A percentile compares a stretch with the other conserved stretches of the same genome.
Conservation (phyloP, 192 early-diverging fungal genomes). For the Spinellus fusiger region DNA sequence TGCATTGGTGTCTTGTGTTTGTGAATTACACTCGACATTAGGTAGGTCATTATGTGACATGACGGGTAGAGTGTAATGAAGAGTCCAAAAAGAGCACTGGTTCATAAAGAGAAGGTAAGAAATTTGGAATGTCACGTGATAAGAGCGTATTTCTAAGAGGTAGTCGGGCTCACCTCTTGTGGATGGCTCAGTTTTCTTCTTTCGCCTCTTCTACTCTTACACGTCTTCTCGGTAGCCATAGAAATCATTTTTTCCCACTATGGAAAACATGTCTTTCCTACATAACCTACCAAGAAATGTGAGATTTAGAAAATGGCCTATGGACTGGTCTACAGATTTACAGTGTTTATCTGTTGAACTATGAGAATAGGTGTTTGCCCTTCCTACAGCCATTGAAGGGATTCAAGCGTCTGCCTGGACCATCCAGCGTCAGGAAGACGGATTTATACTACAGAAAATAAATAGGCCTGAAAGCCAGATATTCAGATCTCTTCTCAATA, state of each 20-base stretch:
- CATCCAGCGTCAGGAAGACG: constrained; percentile 50
- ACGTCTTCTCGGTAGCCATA: no score
- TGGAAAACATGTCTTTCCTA: neutral
- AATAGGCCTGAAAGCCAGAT: constrained; percentile 52
- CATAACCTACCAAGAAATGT: neutral
- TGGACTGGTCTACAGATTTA: neutral
- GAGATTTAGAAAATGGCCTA: no score
- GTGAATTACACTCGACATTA: no score
- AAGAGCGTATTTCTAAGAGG: neutral
- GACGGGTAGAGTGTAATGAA: no score
- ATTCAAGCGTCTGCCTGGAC: constrained; percentile 61
- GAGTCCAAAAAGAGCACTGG: constrained; percentile 4
- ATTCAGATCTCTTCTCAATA: constrained; percentile 69
- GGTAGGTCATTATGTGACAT: no score
- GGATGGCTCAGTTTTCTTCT: neutral
- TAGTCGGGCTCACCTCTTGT: neutral
- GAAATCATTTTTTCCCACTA: no score
- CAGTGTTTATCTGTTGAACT: neutral
- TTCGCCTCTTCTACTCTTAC: neutral
- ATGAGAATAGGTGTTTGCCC: constrained; percentile 33
- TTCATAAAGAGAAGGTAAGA: no score
- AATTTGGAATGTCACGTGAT: neutral
- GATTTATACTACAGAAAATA: constrained; percentile 67
- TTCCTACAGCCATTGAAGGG: constrained; percentile 45
- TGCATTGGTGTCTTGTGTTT: no score